phyloP scores from a whole-genome alignment of 106 monocot species.

The Agapanthus africanus region DNA sequence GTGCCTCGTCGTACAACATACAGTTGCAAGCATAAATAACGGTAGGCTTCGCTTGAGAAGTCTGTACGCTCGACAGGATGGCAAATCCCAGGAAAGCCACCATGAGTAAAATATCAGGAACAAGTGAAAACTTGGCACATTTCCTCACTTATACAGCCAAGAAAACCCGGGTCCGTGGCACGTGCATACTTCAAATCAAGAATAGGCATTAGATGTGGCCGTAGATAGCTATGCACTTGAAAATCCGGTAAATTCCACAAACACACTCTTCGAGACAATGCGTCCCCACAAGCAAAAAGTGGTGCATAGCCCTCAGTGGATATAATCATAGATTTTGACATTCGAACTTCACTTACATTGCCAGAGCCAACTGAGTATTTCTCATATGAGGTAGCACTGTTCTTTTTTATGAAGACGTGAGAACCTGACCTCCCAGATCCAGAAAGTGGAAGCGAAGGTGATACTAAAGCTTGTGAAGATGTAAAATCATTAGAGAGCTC shows the following conservation, averaged over 20 bases:
- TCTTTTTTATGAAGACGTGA: conserved; percentile 52
- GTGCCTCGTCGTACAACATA: too few species aligned
- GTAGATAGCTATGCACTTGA: conserved; percentile 29
- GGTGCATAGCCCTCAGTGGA: conserved; percentile 8
- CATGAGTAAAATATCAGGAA: conserved; percentile 10
- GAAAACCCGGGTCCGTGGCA: conserved; percentile 31
- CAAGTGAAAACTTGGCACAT: conserved; percentile 38
- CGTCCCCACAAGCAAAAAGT: conserved; percentile 63
- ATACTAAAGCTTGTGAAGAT: conserved; percentile 27
- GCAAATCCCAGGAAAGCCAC: too few species aligned
- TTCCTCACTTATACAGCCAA: conserved; percentile 60
- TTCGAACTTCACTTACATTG: conserved; percentile 52
- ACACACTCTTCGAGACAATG: conserved; percentile 38
- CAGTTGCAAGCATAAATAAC: too few species aligned
- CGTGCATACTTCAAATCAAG: conserved; percentile 67
- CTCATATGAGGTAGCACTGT: conserved; percentile 12
- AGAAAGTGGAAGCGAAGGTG: conserved; percentile 22
- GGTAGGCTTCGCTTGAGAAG: too few species aligned
- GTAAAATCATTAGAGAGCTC: conserved; percentile 19
- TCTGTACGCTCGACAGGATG: too few species aligned
- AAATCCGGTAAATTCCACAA: conserved; percentile 53
- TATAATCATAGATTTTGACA: conserved; percentile 67
- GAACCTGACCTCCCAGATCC: conserved; percentile 48
- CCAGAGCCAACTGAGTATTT: conserved; percentile 20
- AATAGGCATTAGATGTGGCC: conserved; percentile 62